Evolutionary conservation across 2,329 filamentous ascomycete species (phyloP), one percentile per base, ranked within the genome.

Genomic region (Endothia cerciana): DNA sequence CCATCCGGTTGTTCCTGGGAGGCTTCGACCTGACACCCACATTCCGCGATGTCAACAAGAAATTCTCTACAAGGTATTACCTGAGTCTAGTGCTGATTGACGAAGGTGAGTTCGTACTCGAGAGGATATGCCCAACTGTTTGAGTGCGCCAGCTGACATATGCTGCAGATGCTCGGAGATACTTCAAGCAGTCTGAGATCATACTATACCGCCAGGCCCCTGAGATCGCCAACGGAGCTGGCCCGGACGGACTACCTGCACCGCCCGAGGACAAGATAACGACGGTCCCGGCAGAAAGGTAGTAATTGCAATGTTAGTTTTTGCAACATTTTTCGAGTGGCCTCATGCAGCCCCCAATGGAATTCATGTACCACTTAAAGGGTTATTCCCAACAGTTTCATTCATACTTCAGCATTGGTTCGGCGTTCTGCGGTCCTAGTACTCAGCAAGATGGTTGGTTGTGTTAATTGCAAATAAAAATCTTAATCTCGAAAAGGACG

Each of bases 101-200:
- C 74, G 94, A 97, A 87, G 92, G 92, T 91, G 80, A 71, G 82
- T 77, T 60, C 47, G 33, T 15, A 19, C 63, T 36, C 13, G 10
- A 2, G 7, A n/a, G 3, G n/a, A 40, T 36, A 22, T 36, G 17
- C 36, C 36, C n/a, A 47, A n/a, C 58, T 25, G 10, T 30, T 11
- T 38, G 45, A 63, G 22, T 47, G 65, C 57, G 60, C 60, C 25
- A 60, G 63, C 74, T 73, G 58, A 72, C 67, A 47, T 41, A 22
- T 43, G n/a, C n/a, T 59, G 55, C 75, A 94, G 95, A 99, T 78
- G 95, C 95, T 60, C 89, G 95, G 73, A 89, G 95, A 73, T 99
- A 99, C 81, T 99, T 99, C 82, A 99, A 99, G 80, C 95, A 99
- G 79, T 97, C 93, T 62, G 95, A 99, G 81, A 99, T 99, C 76